Base-by-base conservation (phyloP, 2,329 filamentous ascomycete species). In the Ophiostoma sp. region DNA sequence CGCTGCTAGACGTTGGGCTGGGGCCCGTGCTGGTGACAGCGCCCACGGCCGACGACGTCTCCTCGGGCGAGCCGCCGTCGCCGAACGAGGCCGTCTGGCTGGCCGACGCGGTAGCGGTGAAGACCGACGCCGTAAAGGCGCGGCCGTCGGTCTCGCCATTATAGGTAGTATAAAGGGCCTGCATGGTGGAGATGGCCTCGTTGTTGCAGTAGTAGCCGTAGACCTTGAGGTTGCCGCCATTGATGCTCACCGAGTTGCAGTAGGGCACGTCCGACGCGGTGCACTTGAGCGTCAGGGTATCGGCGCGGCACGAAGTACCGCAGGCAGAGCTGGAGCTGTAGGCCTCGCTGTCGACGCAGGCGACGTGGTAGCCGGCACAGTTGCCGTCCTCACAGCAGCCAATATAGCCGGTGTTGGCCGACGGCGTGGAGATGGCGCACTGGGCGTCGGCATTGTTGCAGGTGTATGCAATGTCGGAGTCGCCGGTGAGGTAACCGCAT, bases 171-270 rank as follows among this genome's bases (percentile, higher is more conserved):
- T 62, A 52, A 42, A 71, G 16, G 18, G 49, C 6, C 55, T 70
- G 64, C 44, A 64, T 36, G 42, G 67, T 69, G 12, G 68, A 67
- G 38, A 49, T 55, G 41, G 8, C 11, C 45, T 16, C 18, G 8
- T 14, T 12, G 5, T 52, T 12, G 69, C 72, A 72, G 68, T 58
- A 72, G 68, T 67, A 70, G 67, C 62, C 72, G 14, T 60, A 67
- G 44, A 72, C 68, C 47, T 64, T 60, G 45, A 72, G 69, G 40
- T 45, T 55, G 69, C 69, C 69, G 63, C 62, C 69, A 64, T 69
- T 69, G 68, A 71, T 69, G 67, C 63, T 66, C 65, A 69, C 65
- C 1, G 70, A 64, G 69, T 71, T 69, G 70, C 72, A 72, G 68
- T 68, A 72, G 6, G 67, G 70, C 12, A 16, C 7, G 4, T 12